phyloP scores from a whole-genome alignment of 2,329 filamentous ascomycete species.

The Alternaria dauci region DNA sequence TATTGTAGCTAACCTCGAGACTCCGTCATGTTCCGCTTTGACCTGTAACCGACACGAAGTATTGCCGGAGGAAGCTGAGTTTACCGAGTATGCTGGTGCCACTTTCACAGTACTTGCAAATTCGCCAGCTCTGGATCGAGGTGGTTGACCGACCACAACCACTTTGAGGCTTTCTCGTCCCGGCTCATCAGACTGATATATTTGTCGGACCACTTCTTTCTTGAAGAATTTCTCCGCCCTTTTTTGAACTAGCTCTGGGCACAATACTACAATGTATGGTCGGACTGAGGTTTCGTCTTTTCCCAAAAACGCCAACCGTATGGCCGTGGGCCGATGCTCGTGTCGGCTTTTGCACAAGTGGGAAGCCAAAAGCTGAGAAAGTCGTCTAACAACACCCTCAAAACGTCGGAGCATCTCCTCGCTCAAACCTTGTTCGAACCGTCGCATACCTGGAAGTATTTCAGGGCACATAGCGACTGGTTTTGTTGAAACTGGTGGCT shows the following conservation, averaged over 20 bases:
- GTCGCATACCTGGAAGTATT: not conserved
- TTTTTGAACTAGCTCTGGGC: not conserved
- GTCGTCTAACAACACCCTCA: not conserved
- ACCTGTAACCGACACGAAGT: not conserved
- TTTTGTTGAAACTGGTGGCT: not conserved
- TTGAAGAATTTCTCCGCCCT: slow-evolving; percentile 7
- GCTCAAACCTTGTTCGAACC: not conserved
- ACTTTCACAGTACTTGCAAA: not conserved
- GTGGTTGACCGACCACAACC: slow-evolving; percentile 1
- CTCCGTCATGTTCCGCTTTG: not conserved
- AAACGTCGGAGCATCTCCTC: not conserved
- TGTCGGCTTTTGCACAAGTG: slow-evolving; percentile 5
- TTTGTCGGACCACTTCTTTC: not conserved
- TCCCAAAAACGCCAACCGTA: slow-evolving; percentile 8
- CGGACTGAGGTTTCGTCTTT: not conserved
- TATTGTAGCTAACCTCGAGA: not conserved
- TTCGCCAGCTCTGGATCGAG: not conserved
- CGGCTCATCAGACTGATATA: slow-evolving; percentile 7
- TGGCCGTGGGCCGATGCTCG: not conserved
- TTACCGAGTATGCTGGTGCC: not conserved
- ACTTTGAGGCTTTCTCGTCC: slow-evolving; percentile 9
- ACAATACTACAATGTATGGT: slow-evolving; percentile 11
- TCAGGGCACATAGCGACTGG: not conserved
- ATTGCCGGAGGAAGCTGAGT: not conserved
- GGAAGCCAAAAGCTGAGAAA: not conserved